Base-by-base conservation (phyloP, 2,329 filamentous ascomycete species). In the Thermoascus crustaceus region DNA sequence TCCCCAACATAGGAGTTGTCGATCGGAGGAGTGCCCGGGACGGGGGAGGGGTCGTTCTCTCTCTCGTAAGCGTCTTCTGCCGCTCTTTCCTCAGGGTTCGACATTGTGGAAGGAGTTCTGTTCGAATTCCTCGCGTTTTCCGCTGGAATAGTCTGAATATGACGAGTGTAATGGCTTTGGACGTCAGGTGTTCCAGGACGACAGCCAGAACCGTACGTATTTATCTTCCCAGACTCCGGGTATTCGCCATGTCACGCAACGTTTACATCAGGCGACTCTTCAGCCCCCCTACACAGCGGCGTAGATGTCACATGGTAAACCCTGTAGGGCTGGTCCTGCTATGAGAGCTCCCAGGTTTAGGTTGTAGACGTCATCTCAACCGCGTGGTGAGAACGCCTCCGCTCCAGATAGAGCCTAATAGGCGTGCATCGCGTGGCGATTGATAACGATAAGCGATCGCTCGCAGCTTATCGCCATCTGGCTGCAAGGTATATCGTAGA, bases 61-160 rank as follows among this genome's bases (percentile, higher is more conserved):
- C 23, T 34, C 42, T 56, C 53, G 40, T 54, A 56, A 18, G 5
- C 24, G 35, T 55, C 52, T 32, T 57, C 52, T 19, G 47, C 53
- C 39, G 48, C 42, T 45, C 48, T 45, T 39, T 53, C 49, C 10
- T 18, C 17, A 5, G 30, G 42, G 39, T 38, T 48, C 13, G 49
- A 46, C 50, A 52, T 55, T 22, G 20, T 47, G 33, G 5, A 11
- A 9, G 19, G 35, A 21, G 26, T 20, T 19, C 17, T 22, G n/a
- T 8, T 31, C n/a, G 13, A 10, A 14, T 18, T 18, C 9, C 7
- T n/a, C n/a, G n/a, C 9, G 25, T 32, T 14, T 31, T 14, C 19
- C 3, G 23, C 14, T 14, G 13, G 2, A n/a, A 8, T 7, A 30
- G 17, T 25, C 10, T 4, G 19, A n/a, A 19, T 8, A 21, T 20